Evolutionary conservation across 306 rosid species (phyloP).

Genomic region (Citrullus colocynthis): DNA sequence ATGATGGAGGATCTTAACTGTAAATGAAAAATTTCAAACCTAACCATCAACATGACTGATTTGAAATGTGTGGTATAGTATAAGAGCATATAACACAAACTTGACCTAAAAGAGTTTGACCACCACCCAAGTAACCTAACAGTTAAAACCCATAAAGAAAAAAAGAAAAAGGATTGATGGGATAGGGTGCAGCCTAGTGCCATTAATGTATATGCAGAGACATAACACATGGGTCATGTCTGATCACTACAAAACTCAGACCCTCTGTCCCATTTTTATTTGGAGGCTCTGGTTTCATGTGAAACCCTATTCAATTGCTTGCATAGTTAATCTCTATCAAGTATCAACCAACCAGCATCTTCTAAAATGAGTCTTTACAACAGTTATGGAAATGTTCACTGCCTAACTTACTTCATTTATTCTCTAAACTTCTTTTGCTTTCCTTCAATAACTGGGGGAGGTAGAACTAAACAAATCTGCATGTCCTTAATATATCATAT

Average conservation of each 20-base stretch:
- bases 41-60: no score
- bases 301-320: neutral
- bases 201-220: neutral
- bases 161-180: neutral
- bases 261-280: neutral
- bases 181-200: neutral
- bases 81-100: no score
- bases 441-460: no score
- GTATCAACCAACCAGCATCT: neutral
- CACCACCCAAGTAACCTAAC: no score
- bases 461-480: no score
- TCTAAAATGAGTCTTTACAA: neutral
- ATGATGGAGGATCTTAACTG: no score
- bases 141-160: neutral
- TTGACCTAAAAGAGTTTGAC: no score
- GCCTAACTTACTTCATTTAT: neutral
- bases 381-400: neutral
- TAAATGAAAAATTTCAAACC: no score
- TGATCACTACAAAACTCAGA: neutral
- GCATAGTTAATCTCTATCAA: neutral
- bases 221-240: neutral
- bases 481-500: no score
- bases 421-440: neutral
- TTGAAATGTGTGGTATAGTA: no score
- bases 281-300: neutral